These are phyloP conservation scores for Epicoccum sorghinum DNA, from an alignment of 2,329 filamentous ascomycete genomes.

Conservation along the genomic window DNA sequence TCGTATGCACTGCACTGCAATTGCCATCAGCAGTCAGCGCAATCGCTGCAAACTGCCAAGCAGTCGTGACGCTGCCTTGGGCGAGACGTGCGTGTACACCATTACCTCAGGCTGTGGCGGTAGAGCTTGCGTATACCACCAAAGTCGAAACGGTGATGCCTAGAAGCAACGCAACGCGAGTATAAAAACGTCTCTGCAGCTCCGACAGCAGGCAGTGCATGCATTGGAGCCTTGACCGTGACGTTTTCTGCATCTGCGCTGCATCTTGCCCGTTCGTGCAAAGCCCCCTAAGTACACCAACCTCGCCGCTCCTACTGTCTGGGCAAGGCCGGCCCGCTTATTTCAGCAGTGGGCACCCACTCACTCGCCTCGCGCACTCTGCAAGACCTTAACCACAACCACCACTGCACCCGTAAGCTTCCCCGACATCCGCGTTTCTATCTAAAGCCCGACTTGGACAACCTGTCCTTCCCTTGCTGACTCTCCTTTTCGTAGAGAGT, in stretches of 20 bases:
- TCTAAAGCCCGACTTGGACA: slow-evolving; percentile 21
- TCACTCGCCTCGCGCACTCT: slow-evolving; percentile 48
- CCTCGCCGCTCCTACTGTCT: slow-evolving; percentile 41
- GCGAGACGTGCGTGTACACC: slow-evolving; percentile 21
- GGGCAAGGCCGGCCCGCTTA: slow-evolving; percentile 51
- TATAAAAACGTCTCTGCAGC: slow-evolving; percentile 22
- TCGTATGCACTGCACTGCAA: slow-evolving; percentile 26
- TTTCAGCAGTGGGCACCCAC: slow-evolving; percentile 45
- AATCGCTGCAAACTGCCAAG: slow-evolving; percentile 27
- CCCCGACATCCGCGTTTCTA: slow-evolving; percentile 38
- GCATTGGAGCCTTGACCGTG: slow-evolving; percentile 6
- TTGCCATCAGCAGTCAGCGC: slow-evolving; percentile 4
- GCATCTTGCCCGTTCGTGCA: slow-evolving; percentile 30
- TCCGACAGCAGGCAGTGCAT: slow-evolving; percentile 2
- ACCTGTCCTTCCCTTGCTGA: slow-evolving; percentile 35
- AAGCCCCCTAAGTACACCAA: slow-evolving; percentile 29
- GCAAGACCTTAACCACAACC: slow-evolving; percentile 36
- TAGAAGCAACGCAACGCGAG: slow-evolving; percentile 15
- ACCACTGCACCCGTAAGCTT: slow-evolving; percentile 44
- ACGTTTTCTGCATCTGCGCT: slow-evolving; percentile 16
- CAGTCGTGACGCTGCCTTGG: slow-evolving; percentile 39
- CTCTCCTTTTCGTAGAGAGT: slow-evolving; percentile 38
- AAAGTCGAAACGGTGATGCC: slow-evolving; percentile 17
- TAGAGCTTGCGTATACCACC: slow-evolving; percentile 42
- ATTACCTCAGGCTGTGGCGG: slow-evolving; percentile 37